Evolutionary conservation across 1,284 basidiomycete genomes (phyloP).

Genomic region (Cryptococcus sp.): DNA sequence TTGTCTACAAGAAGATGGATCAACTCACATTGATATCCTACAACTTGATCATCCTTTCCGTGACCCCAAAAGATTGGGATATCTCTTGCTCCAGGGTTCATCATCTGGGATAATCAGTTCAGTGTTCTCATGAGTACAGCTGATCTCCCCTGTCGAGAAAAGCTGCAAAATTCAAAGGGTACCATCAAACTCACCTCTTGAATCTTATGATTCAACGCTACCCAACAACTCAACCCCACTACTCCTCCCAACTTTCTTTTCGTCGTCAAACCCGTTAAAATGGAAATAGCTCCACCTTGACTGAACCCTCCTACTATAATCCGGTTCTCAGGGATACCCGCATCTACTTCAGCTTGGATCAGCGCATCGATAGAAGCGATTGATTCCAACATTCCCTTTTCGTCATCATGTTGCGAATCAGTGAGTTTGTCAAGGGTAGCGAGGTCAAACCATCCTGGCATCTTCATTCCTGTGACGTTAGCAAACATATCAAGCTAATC

Average conservation of each 20-base stretch:
- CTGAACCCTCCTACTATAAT: constrained; percentile 77
- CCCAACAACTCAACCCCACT: constrained; percentile 68
- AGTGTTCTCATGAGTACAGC: too few relatives aligned
- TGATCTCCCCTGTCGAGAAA: too few relatives aligned
- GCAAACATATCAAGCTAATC: not conserved
- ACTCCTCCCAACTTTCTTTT: constrained; percentile 69
- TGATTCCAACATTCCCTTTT: constrained; percentile 61
- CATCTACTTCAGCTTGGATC: constrained; percentile 67
- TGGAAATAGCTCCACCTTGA: constrained; percentile 75
- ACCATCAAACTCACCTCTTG: constrained; percentile 53
- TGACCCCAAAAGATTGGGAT: constrained; percentile 86
- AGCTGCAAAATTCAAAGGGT: not conserved
- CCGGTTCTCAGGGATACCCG: constrained; percentile 57
- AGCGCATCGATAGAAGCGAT: constrained; percentile 61
- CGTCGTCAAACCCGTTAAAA: constrained; percentile 65
- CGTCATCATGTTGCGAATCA: constrained; percentile 62
- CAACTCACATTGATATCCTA: constrained; percentile 52
- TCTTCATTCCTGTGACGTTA: constrained; percentile 20
- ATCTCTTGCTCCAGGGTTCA: constrained; percentile 43
- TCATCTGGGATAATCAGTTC: constrained; percentile 11
- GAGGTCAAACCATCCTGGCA: constrained; percentile 66
- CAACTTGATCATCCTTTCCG: constrained; percentile 70
- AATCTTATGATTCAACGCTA: constrained; percentile 63
- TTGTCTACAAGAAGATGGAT: not conserved
- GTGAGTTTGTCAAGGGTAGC: constrained; percentile 59